These are phyloP conservation scores for Xylaria sp. DNA, from an alignment of 2,329 filamentous ascomycete species.

Conservation along the genomic window DNA sequence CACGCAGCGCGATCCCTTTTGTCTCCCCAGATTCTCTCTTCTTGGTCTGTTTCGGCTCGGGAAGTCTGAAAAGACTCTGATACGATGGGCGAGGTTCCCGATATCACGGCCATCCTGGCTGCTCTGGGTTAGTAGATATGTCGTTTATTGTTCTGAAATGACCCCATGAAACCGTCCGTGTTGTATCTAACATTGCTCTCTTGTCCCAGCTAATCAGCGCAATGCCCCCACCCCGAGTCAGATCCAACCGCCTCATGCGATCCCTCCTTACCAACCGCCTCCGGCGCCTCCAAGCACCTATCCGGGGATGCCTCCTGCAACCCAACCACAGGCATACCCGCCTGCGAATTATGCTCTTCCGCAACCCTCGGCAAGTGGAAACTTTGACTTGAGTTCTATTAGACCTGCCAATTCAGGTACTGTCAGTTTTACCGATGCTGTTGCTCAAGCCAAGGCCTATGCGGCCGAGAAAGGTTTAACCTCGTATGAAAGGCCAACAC, in stretches of 20 bases:
- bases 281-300: constrained; percentile 55
- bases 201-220: constrained; percentile 57
- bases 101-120: constrained; percentile 61
- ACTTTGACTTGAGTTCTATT: constrained; percentile 81
- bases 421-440: constrained; percentile 84
- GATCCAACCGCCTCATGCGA: constrained; percentile 54
- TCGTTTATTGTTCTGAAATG: neutral
- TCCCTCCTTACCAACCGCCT: constrained; percentile 49
- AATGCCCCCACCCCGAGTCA: constrained; percentile 57
- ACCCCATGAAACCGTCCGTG: constrained; percentile 9
- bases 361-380: constrained; percentile 78
- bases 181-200: constrained; percentile 39
- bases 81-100: constrained; percentile 55
- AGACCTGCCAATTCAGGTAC: constrained; percentile 83
- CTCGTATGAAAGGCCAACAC: constrained; percentile 66
- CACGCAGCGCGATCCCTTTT: constrained; percentile 6
- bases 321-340: constrained; percentile 53
- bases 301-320: constrained; percentile 55
- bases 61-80: constrained; percentile 36
- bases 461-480: constrained; percentile 81
- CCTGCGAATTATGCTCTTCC: constrained; percentile 63
- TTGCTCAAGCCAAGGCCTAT: constrained; percentile 85
- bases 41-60: constrained; percentile 14
- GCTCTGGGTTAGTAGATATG: constrained; percentile 57
- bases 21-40: constrained; percentile 1